Conservation (phyloP, 2,329 filamentous ascomycete genomes). For the Colletotrichum tabaci region DNA sequence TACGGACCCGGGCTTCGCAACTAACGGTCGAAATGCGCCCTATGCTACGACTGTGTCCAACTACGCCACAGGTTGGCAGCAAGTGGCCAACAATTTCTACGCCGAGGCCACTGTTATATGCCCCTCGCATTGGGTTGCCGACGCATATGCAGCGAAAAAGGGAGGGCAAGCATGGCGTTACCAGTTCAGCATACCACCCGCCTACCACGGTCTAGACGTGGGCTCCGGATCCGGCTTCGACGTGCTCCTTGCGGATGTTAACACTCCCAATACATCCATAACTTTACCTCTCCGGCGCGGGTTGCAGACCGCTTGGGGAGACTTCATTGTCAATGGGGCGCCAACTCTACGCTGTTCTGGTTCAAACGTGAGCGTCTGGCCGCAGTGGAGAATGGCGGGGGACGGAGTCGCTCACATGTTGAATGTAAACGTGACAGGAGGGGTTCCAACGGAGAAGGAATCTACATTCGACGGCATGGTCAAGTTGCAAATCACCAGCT, state of each 20-base stretch:
- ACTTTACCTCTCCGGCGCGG: not conserved
- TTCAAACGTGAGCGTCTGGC: not conserved
- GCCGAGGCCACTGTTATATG: slow-evolving; percentile 31
- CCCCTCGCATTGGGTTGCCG: slow-evolving; percentile 29
- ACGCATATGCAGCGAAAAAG: slow-evolving; percentile 27
- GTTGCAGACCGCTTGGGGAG: slow-evolving; percentile 28
- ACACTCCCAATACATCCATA: slow-evolving; percentile 5
- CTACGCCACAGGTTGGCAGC: slow-evolving; percentile 36
- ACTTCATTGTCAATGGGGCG: slow-evolving; percentile 16
- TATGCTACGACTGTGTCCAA: slow-evolving; percentile 28
- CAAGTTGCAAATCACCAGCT: slow-evolving; percentile 25
- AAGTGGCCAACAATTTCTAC: slow-evolving; percentile 33
- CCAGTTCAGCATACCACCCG: slow-evolving; percentile 26
- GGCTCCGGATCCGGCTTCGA: slow-evolving; percentile 17
- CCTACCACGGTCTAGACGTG: slow-evolving; percentile 31
- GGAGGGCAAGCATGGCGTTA: slow-evolving; percentile 26
- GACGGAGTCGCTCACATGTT: slow-evolving; percentile 14
- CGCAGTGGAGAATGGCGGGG: slow-evolving; percentile 20
- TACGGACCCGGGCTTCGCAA: slow-evolving; percentile 30
- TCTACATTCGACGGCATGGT: slow-evolving; percentile 35
- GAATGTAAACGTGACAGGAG: slow-evolving; percentile 30
- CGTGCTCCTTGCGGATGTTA: slow-evolving; percentile 21
- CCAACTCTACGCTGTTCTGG: slow-evolving; percentile 15
- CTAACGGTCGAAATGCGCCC: slow-evolving; percentile 10
- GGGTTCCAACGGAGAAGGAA: slow-evolving; percentile 6